Evolutionary conservation across 1,284 basidiomycete species (phyloP), one percentile per base, ranked within the genome.

Genomic region (Ganoderma multipileum): DNA sequence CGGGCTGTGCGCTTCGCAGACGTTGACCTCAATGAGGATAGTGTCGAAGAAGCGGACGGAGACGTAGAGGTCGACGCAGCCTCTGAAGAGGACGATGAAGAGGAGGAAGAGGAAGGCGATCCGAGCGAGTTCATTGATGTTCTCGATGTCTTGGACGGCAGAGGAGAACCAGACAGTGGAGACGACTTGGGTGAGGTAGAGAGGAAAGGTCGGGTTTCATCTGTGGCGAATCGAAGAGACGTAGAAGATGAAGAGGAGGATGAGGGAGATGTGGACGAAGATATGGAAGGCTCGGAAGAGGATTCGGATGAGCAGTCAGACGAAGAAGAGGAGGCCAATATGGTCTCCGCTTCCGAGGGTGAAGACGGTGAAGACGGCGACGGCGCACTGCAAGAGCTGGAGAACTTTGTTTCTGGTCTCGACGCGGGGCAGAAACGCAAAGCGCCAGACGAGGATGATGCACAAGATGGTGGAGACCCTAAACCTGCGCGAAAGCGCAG

Each of bases 341-440:
- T 69, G 30, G 84, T 88, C 67, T 83, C 85, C 41, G 82, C 85
- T 5, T 90, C 89, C 0, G 88, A 91, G 50, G 84, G 84, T 20
- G 90, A 91, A 62, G 88, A 88, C 30, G 89, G 87, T 12, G 82
- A 82, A 23, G 85, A 84, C 12, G 66, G 71, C 26, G 84, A 86
- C 6, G 86, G 85, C 61, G 91, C 89, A 1, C 82, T 95, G 5
- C 86, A 89, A 44, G 85, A 88, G 44, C 88, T 97, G 2, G 88
- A 91, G 70, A 83, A 81, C 8, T 94, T 95, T 73, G 89, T 97
- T 59, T 86, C 89, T 2, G 83, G 80, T n/a, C 88, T 97, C 64
- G 89, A 92, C 68, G 79, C 86, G 0, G 81, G 87, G 18, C 87
- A 87, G 73, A 96, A 97, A 81, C 89, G 95, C 68, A 95, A 95